Percentiles rank a stretch among this genome's conserved stretches.
phyloP scores from a whole-genome alignment of 2,329 filamentous ascomycete genomes.

The Escovopsis sp. region DNA sequence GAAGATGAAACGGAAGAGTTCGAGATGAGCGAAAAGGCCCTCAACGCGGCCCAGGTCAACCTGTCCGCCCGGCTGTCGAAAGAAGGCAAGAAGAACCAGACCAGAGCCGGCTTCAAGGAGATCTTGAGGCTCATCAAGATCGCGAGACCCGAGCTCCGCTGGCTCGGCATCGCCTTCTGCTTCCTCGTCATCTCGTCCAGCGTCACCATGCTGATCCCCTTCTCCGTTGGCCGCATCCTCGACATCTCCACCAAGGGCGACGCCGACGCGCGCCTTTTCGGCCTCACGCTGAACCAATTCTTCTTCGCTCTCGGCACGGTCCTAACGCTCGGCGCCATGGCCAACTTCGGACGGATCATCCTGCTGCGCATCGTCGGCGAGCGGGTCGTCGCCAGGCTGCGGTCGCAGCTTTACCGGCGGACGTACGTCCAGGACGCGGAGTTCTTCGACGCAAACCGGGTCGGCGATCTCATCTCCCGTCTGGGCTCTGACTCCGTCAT shows the following conservation, averaged over 20 bases:
- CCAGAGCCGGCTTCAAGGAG: slow-evolving; percentile 53
- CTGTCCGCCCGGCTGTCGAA: slow-evolving; percentile 77
- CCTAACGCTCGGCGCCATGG: slow-evolving; percentile 68
- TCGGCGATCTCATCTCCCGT: slow-evolving; percentile 90
- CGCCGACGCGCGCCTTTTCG: slow-evolving; percentile 61
- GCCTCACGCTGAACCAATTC: slow-evolving; percentile 73
- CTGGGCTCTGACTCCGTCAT: slow-evolving; percentile 94
- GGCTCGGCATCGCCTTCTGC: slow-evolving; percentile 64
- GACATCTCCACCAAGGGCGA: slow-evolving; percentile 72
- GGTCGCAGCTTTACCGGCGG: slow-evolving; percentile 77
- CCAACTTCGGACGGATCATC: slow-evolving; percentile 89
- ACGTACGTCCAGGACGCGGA: slow-evolving; percentile 97
- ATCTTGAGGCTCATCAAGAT: slow-evolving; percentile 82
- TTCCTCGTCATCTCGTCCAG: slow-evolving; percentile 80
- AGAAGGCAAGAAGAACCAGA: slow-evolving; percentile 45
- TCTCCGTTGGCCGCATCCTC: slow-evolving; percentile 90
- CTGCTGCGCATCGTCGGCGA: slow-evolving; percentile 90
- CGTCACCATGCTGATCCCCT: slow-evolving; percentile 92
- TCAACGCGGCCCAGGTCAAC: slow-evolving; percentile 78
- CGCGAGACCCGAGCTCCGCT: slow-evolving; percentile 67
- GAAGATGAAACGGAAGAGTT: slow-evolving; percentile 29
- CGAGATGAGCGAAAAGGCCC: slow-evolving; percentile 66
- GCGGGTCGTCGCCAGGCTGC: slow-evolving; percentile 77
- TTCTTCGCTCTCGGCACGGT: slow-evolving; percentile 66
- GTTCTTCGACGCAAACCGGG: slow-evolving; percentile 95